Base-by-base conservation (phyloP, 2,329 filamentous ascomycete species). In the Herpomyces periplanetae region DNA sequence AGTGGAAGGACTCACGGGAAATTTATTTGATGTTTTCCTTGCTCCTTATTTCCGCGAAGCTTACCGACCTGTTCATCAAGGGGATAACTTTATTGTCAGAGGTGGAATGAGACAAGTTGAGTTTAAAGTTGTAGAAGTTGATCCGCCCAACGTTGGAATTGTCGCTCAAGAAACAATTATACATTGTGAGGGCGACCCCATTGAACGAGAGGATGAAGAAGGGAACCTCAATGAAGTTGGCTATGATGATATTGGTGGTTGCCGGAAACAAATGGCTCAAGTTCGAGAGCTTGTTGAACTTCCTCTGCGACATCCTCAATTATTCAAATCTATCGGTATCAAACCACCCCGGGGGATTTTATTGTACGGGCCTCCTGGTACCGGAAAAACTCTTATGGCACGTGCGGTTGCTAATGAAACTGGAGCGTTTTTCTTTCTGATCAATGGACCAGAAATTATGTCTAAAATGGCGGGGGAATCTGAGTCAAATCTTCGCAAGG, bases 401-500 rank as follows among this genome's bases (percentile, higher is more conserved):
- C 68, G 80, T 42, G 80, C 80, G 27, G 80, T 96, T 22, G 80
- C 80, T 43, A 91, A 91, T 45, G 80, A 91, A 51, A 91, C 80
- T 13, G 80, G 80, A 33, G 75, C 75, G 18, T 91, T 91, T 50
- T 96, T 96, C 49, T 91, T 96, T 58, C 46, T 91, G 27, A 91
- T 96, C 55, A 91, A 91, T 44, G 75, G 80, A 27, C 80, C 80
- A 20, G 80, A 91, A 41, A 91, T 96, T 47, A 91, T 96, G 80
- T 88, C 75, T 23, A 91, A 91, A 57, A 91, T 91, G 80, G 80
- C 80, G 24, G 80, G 80, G 55, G 80, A 96, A 44, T 91, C 80
- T 23, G 80, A 91, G 42, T 91, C 75, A 24, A 91, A 91, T 41
- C 44, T 96, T 29, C 64, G 80, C 33, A 91, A 91, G 47, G 80